phyloP scores from a whole-genome alignment of 495 filamentous ascomycete species.

The Hypoxylon crocopeplum region DNA sequence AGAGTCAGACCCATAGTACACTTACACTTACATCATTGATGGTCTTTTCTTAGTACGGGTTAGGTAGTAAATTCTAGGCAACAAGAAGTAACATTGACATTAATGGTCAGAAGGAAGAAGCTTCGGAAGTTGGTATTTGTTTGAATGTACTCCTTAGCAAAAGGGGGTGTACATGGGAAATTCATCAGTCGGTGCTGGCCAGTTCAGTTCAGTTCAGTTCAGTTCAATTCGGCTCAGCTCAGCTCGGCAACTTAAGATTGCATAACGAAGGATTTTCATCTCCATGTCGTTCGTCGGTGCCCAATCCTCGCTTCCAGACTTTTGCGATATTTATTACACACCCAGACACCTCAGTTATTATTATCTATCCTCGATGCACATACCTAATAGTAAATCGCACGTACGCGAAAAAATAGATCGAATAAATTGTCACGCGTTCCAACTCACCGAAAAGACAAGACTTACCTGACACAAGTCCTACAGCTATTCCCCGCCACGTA shows the following conservation, averaged over 20 bases:
- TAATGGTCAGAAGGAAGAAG: too few species aligned
- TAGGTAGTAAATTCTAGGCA: too few species aligned
- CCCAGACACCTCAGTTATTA: constrained; percentile 12
- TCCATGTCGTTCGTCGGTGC: constrained; percentile 33
- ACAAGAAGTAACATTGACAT: too few species aligned
- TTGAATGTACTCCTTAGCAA: too few species aligned
- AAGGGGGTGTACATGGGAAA: too few species aligned
- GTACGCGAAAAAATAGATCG: not conserved
- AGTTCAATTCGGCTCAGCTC: constrained; percentile 31
- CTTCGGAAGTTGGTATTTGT: too few species aligned
- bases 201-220: too few species aligned
- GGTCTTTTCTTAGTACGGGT: too few species aligned
- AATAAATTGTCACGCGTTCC: constrained; percentile 3
- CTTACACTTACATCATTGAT: too few species aligned
- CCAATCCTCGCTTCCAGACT: constrained; percentile 35
- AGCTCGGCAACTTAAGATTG: constrained; percentile 9
- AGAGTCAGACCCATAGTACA: too few species aligned
- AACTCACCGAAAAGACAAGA: constrained; percentile 10
- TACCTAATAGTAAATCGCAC: not conserved
- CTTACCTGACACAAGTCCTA: not conserved
- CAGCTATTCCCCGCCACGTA: not conserved
- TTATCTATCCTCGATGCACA: too few species aligned
- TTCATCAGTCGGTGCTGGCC: too few species aligned
- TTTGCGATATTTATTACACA: constrained; percentile 23
- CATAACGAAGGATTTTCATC: constrained; percentile 35